Evolutionary conservation across 2,329 filamentous ascomycete species (phyloP).

Genomic region (Talaromyces sp.): DNA sequence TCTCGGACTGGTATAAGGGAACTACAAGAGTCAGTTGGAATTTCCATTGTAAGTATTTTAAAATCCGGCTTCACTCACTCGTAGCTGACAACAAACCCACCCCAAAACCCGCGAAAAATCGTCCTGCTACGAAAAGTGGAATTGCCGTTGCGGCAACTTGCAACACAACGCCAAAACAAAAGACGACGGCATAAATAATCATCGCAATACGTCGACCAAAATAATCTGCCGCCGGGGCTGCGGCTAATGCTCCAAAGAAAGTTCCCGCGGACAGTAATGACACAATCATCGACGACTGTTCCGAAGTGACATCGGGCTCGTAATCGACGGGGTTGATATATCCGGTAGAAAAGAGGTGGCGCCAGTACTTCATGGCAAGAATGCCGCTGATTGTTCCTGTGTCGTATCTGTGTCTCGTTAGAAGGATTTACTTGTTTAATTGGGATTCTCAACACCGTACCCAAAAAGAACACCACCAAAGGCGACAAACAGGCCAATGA

Average conservation of each 20-base stretch:
- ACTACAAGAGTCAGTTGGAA: conserved; percentile 40
- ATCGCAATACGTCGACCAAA: conserved; percentile 58
- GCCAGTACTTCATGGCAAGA: conserved; percentile 45
- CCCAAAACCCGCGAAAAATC: conserved; percentile 66
- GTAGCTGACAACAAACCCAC: conserved; percentile 75
- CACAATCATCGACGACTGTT: conserved; percentile 54
- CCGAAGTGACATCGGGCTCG: conserved; percentile 43
- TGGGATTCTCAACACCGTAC: conserved; percentile 27
- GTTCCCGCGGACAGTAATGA: conserved; percentile 68
- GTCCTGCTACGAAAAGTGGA: conserved; percentile 60
- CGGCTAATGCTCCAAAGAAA: conserved; percentile 68
- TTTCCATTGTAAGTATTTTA: not conserved
- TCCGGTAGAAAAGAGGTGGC: conserved; percentile 28
- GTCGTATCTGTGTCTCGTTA: conserved; percentile 36
- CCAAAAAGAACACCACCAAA: conserved; percentile 57
- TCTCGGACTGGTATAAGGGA: conserved; percentile 78
- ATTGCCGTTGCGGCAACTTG: conserved; percentile 54
- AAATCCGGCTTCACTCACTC: conserved; percentile 46
- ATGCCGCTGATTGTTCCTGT: conserved; percentile 52
- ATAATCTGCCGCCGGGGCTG: conserved; percentile 65
- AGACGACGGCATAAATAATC: conserved; percentile 63
- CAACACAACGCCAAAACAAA: conserved; percentile 58
- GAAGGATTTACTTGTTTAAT: not conserved
- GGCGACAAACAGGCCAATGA: conserved; percentile 55
- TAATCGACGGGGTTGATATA: conserved; percentile 30